A percentile compares a stretch with the other conserved stretches of the same genome.
phyloP scores from a whole-genome alignment of 2,329 filamentous ascomycete species.

The Zalaria obscura region DNA sequence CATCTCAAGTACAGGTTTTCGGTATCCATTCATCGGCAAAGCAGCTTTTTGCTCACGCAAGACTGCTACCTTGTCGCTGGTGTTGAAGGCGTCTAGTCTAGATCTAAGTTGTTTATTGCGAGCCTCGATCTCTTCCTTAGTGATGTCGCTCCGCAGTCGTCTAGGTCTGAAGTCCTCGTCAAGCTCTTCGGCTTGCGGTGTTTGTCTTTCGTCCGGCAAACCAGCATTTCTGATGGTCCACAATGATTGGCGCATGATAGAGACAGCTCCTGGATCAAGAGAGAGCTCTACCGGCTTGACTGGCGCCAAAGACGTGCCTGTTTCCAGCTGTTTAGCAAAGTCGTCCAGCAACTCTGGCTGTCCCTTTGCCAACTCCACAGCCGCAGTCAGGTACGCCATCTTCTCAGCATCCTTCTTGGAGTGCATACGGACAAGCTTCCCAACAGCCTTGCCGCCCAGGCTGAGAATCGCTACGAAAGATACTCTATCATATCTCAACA shows the following conservation, averaged over 20 bases:
- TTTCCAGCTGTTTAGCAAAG: constrained; percentile 19
- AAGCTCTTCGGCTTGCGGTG: constrained; percentile 10
- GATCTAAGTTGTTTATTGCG: constrained; percentile 6
- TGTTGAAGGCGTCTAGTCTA: constrained; percentile 8
- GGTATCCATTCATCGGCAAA: constrained; percentile 27
- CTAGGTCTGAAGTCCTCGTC: neutral
- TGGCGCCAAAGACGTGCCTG: constrained; percentile 17
- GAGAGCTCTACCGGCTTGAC: constrained; percentile 14
- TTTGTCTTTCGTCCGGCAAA: constrained; percentile 16
- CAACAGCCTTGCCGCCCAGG: constrained; percentile 15
- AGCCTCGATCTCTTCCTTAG: neutral
- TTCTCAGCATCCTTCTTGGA: constrained; percentile 21
- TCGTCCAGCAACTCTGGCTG: constrained; percentile 17
- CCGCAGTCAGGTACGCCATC: constrained; percentile 22
- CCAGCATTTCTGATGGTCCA: constrained; percentile 18
- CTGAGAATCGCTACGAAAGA: constrained; percentile 11
- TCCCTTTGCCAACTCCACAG: constrained; percentile 18
- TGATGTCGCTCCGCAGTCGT: constrained; percentile 2
- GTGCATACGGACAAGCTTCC: constrained; percentile 14
- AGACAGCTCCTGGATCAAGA: constrained; percentile 16
- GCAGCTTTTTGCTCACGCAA: constrained; percentile 18
- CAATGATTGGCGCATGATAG: constrained; percentile 22
- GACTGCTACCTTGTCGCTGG: constrained; percentile 7
- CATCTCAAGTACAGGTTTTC: constrained; percentile 19
- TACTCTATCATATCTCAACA: neutral